Evolutionary conservation across 768 basidiomycete species (phyloP).

Genomic region (Hypsizygus marmoreus): DNA sequence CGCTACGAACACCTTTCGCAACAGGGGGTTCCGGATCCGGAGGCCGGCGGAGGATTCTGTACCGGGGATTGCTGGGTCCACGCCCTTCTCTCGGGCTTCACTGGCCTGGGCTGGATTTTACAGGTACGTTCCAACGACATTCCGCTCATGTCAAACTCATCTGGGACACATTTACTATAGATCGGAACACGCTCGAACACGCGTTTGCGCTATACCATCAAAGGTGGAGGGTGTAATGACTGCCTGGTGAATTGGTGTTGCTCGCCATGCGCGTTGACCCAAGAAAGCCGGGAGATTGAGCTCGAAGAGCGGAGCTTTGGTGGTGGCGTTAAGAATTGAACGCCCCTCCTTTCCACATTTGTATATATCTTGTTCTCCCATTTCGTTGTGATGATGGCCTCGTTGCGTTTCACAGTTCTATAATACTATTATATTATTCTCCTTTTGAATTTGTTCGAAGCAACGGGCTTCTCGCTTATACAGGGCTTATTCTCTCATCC

Average conservation of each 20-base stretch:
- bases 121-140: conserved; percentile 25
- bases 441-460: too few species aligned
- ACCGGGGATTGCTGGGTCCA: conserved; percentile 31
- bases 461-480: too few species aligned
- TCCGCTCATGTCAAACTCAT: neutral
- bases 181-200: conserved; percentile 26
- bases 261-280: conserved; percentile 41
- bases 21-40: conserved; percentile 35
- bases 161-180: conserved; percentile 8
- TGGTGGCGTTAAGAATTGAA: conserved; percentile 12
- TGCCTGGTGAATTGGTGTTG: conserved; percentile 36
- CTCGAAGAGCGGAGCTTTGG: conserved; percentile 38
- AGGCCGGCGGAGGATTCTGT: conserved; percentile 30
- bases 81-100: conserved; percentile 18
- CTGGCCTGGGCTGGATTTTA: conserved; percentile 31
- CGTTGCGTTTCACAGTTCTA: too few species aligned
- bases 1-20: conserved; percentile 33
- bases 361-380: too few species aligned
- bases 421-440: too few species aligned
- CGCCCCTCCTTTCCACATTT: too few species aligned
- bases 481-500: too few species aligned
- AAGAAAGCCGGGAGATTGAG: conserved; percentile 42
- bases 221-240: conserved; percentile 34
- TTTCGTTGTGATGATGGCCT: too few species aligned
- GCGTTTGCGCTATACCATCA: conserved; percentile 39